phyloP scores from a whole-genome alignment of 345 rosid species.

The Triadica sebifera region DNA sequence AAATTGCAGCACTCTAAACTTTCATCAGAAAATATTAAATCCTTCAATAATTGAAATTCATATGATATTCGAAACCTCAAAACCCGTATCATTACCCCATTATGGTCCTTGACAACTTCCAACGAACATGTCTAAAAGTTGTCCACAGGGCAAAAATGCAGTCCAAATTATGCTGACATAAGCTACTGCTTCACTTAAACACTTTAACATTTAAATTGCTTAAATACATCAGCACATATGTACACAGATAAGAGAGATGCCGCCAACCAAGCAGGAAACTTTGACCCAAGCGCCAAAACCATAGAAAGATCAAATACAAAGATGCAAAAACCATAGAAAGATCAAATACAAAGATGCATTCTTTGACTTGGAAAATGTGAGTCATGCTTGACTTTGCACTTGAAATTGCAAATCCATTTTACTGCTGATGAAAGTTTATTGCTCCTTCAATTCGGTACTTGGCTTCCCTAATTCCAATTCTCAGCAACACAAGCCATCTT shows the following conservation, averaged over 20 bases:
- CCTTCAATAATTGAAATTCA: neutral
- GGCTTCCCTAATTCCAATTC: neutral
- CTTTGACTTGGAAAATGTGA: neutral
- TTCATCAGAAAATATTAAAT: neutral
- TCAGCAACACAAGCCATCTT: conserved; percentile 2
- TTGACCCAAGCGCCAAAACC: neutral
- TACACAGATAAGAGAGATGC: neutral
- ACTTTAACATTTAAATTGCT: neutral
- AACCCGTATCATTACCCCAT: no score
- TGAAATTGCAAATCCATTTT: neutral
- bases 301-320: no score
- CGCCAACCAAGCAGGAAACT: neutral
- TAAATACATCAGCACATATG: neutral
- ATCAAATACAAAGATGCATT: neutral
- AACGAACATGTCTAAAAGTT: no score
- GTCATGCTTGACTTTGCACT: neutral
- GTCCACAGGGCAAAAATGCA: neutral
- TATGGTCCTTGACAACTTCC: neutral
- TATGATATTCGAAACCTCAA: no score
- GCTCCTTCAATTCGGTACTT: neutral
- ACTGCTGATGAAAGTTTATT: neutral
- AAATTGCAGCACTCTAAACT: neutral
- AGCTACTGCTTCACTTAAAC: neutral
- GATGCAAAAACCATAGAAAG: neutral
- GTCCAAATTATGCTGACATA: no score